These are phyloP conservation scores for Boletus speciosus DNA, from an alignment of 768 basidiomycete genomes.

Conservation along the genomic window DNA sequence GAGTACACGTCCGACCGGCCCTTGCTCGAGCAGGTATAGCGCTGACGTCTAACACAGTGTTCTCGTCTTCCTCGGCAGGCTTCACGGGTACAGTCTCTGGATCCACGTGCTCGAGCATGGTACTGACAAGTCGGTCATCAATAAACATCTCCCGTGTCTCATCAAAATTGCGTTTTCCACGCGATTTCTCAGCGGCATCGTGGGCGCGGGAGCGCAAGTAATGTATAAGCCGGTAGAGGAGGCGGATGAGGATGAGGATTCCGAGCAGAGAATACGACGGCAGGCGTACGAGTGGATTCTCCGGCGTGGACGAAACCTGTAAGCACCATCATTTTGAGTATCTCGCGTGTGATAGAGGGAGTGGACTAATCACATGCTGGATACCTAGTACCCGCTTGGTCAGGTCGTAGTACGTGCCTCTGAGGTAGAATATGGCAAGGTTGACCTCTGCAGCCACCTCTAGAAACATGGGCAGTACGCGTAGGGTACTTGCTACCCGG, in stretches of 20 bases:
- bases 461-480: constrained; percentile 46
- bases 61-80: constrained; percentile 66
- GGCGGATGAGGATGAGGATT: constrained; percentile 60
- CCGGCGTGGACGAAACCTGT: constrained; percentile 71
- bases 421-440: constrained; percentile 76
- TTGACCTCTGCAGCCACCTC: constrained; percentile 67
- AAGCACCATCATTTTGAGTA: constrained; percentile 6
- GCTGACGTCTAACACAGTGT: constrained; percentile 60
- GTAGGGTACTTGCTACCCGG: constrained; percentile 30
- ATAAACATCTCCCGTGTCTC: constrained; percentile 42
- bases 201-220: constrained; percentile 38
- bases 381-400: constrained; percentile 64
- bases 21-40: constrained; percentile 51
- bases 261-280: constrained; percentile 89
- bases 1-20: constrained; percentile 68
- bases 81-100: constrained; percentile 52
- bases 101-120: constrained; percentile 48
- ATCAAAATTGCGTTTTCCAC: constrained; percentile 33
- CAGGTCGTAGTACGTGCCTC: constrained; percentile 75
- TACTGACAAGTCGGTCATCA: constrained; percentile 59
- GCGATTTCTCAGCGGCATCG: constrained; percentile 27
- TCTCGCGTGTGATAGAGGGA: background rate
- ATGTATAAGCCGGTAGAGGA: constrained; percentile 57
- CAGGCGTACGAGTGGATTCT: constrained; percentile 66
- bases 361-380: constrained; percentile 50